Percentiles rank a stretch among this genome's conserved stretches.
Conservation (phyloP, 2,329 filamentous ascomycete genomes). For the Penicillium digitatum region DNA sequence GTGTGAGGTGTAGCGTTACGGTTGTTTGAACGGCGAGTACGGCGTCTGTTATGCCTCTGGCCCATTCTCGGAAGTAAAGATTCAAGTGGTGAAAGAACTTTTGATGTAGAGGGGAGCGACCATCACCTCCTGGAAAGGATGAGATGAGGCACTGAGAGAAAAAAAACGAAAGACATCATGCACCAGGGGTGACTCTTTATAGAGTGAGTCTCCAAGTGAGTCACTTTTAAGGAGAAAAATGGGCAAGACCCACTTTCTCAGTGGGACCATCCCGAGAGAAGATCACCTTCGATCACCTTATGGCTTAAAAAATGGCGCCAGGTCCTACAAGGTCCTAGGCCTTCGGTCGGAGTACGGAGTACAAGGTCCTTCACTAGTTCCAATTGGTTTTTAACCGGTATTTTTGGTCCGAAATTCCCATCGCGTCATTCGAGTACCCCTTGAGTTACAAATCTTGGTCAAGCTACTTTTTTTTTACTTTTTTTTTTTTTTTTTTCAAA, state of each 20-base stretch:
- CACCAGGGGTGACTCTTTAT: conserved; percentile 20
- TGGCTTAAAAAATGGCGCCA: conserved; percentile 6
- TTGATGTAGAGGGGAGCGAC: conserved; percentile 32
- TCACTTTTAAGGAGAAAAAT: conserved; percentile 17
- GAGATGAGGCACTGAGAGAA: conserved; percentile 32
- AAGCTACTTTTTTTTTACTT: neutral
- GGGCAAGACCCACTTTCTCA: conserved; percentile 9
- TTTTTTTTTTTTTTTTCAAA: no score
- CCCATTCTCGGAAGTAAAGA: conserved; percentile 35
- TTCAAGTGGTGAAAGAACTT: conserved; percentile 10
- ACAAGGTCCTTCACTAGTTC: conserved; percentile 6
- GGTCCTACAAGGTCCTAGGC: neutral
- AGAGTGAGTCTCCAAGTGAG: conserved; percentile 12
- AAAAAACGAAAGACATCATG: neutral
- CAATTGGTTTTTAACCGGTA: neutral
- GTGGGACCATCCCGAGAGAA: conserved; percentile 18
- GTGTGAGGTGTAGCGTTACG: conserved; percentile 13
- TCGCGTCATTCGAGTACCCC: neutral
- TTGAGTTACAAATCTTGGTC: neutral
- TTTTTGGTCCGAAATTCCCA: neutral
- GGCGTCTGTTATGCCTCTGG: conserved; percentile 47
- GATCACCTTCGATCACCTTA: conserved; percentile 21
- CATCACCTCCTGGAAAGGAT: conserved; percentile 37
- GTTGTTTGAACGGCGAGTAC: conserved; percentile 41
- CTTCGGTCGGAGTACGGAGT: no score